A percentile compares a stretch with the other conserved stretches of the same genome.
Conservation (phyloP, 108 stramenopile species). For the Pseudonitzschia delicatissima region DNA sequence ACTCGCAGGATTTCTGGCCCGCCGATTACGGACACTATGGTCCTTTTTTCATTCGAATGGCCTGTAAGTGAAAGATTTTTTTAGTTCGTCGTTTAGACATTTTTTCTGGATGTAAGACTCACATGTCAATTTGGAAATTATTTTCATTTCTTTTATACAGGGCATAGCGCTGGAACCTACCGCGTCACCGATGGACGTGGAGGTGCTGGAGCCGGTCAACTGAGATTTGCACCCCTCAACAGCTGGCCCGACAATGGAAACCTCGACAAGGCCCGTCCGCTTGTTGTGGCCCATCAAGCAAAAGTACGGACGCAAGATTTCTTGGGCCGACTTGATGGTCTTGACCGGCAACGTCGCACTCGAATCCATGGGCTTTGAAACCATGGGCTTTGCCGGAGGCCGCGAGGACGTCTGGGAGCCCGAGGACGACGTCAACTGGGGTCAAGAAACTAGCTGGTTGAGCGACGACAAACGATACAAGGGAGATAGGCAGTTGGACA, state of each 20-base stretch:
- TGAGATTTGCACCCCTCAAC: conserved; percentile 70
- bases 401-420: conserved; percentile 64
- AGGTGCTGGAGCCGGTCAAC: conserved; percentile 58
- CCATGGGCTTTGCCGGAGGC: conserved; percentile 68
- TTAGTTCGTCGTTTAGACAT: too few species aligned
- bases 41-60: conserved; percentile 61
- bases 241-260: conserved; percentile 84
- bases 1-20: conserved; percentile 60
- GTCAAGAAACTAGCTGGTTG: conserved; percentile 62
- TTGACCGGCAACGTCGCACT: conserved; percentile 77
- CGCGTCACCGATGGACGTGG: conserved; percentile 73
- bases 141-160: conserved; percentile 22
- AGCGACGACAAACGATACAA: conserved; percentile 42
- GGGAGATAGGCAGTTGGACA: conserved; percentile 37
- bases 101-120: too few species aligned
- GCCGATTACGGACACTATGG: conserved; percentile 78
- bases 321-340: conserved; percentile 83
- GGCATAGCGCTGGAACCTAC: conserved; percentile 76
- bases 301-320: conserved; percentile 56
- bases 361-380: conserved; percentile 63
- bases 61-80: conserved; percentile 6
- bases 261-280: conserved; percentile 65
- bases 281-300: conserved; percentile 77
- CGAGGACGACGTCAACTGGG: conserved; percentile 77
- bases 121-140: too few species aligned